These are phyloP conservation scores for Austropuccinia psidii DNA, from an alignment of 1,284 basidiomycete species.

Conservation along the genomic window DNA sequence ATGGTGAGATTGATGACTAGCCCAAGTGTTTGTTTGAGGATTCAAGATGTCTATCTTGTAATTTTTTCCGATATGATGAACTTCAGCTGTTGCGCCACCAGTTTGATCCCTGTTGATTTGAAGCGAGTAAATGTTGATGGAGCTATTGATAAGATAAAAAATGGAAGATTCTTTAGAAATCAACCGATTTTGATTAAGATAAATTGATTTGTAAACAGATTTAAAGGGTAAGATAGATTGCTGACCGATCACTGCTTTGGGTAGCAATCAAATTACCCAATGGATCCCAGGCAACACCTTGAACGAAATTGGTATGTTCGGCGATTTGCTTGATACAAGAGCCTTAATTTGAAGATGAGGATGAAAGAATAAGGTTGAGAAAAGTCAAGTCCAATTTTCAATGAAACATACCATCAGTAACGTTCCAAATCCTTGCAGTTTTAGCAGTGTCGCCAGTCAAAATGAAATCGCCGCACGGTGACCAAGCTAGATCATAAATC, in stretches of 20 bases:
- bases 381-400: neutral
- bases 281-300: slow-evolving; percentile 95
- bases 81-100: slow-evolving; percentile 57
- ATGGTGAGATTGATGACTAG: slow-evolving; percentile 8
- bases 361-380: neutral
- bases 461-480: slow-evolving; percentile 85
- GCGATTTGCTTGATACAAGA: slow-evolving; percentile 67
- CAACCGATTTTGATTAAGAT: neutral
- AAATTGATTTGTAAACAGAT: neutral
- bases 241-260: slow-evolving; percentile 74
- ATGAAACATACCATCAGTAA: slow-evolving; percentile 59
- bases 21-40: slow-evolving; percentile 55
- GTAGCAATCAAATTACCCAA: slow-evolving; percentile 90
- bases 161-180: neutral
- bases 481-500: slow-evolving; percentile 96
- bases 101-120: slow-evolving; percentile 34
- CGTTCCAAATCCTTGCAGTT: slow-evolving; percentile 73
- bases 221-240: slow-evolving; percentile 24
- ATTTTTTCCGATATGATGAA: slow-evolving; percentile 76
- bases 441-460: slow-evolving; percentile 95
- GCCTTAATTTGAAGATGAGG: neutral
- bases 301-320: slow-evolving; percentile 87
- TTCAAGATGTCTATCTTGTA: slow-evolving; percentile 62
- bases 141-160: slow-evolving; percentile 29
- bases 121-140: slow-evolving; percentile 43